phyloP scores from a whole-genome alignment of 306 rosid genomes.

The Prunus padus region DNA sequence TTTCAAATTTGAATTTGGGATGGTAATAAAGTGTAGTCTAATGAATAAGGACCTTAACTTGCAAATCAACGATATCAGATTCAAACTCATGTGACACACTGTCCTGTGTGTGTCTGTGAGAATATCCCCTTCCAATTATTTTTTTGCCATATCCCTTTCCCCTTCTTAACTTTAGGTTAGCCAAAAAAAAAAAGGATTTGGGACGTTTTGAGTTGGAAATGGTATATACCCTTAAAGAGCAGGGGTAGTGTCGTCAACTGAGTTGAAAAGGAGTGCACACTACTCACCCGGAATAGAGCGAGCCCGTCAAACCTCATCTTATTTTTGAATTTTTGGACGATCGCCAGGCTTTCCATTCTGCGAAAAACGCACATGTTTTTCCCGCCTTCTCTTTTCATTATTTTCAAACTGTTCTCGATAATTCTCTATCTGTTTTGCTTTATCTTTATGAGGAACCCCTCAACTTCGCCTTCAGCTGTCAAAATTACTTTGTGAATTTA shows the following conservation, averaged over 20 bases:
- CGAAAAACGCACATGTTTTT: constrained; percentile 7
- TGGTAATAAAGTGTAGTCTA: too few relatives aligned
- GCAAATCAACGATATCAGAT: too few relatives aligned
- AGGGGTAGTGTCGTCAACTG: background rate
- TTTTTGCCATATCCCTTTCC: too few relatives aligned
- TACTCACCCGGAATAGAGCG: background rate
- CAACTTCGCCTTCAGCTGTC: background rate
- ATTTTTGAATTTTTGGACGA: too few relatives aligned
- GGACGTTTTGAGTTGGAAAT: too few relatives aligned
- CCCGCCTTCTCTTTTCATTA: constrained; percentile 19
- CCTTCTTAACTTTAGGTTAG: too few relatives aligned
- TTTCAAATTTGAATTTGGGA: too few relatives aligned
- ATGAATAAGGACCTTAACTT: too few relatives aligned
- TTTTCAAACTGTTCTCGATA: background rate
- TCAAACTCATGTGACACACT: too few relatives aligned
- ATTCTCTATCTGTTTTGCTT: background rate
- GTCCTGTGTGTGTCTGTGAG: too few relatives aligned
- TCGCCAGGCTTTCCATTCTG: background rate
- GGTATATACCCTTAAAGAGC: background rate
- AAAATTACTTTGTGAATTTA: background rate
- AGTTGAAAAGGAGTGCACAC: background rate
- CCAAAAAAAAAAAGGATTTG: too few relatives aligned
- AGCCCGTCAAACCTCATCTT: background rate
- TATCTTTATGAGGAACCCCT: background rate
- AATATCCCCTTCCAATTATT: too few relatives aligned